Conservation (phyloP, 1,284 basidiomycete genomes). For the Ceratobasidium sp. region DNA sequence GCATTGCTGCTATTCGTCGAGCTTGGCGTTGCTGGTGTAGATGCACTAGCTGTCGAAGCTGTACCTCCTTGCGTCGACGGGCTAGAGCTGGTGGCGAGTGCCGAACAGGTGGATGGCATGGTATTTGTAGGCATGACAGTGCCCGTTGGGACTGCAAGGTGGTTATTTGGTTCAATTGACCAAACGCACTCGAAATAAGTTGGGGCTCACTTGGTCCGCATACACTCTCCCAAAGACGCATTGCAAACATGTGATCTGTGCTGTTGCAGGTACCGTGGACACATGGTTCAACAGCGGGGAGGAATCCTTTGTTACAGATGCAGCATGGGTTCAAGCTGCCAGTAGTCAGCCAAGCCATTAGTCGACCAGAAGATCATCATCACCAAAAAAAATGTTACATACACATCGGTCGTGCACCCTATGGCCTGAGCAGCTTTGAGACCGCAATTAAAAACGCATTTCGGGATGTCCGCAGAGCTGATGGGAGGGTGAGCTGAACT, state of each 20-base stretch:
- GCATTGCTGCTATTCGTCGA: background rate
- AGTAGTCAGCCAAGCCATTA: background rate
- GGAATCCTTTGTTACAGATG: slow-evolving; percentile 3
- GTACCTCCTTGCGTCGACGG: background rate
- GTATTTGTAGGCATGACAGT: background rate
- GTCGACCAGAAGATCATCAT: background rate
- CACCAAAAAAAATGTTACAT: background rate
- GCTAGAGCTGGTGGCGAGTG: background rate
- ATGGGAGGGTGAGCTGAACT: background rate
- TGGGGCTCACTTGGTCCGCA: slow-evolving; percentile 1
- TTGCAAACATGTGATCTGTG: background rate
- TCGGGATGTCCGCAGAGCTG: background rate
- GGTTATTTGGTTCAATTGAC: background rate
- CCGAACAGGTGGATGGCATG: background rate
- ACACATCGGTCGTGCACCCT: slow-evolving; percentile 3
- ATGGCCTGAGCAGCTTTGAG: background rate
- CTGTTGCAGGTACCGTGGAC: background rate
- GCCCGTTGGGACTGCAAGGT: background rate
- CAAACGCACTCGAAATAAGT: background rate
- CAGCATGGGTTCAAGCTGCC: background rate
- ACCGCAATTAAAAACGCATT: slow-evolving; percentile 4
- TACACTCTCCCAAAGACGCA: background rate
- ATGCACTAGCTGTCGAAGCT: background rate
- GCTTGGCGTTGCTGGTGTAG: background rate
- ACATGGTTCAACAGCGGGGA: background rate